Conservation (phyloP, 2,329 filamentous ascomycete genomes). For the Botrytis aclada region DNA sequence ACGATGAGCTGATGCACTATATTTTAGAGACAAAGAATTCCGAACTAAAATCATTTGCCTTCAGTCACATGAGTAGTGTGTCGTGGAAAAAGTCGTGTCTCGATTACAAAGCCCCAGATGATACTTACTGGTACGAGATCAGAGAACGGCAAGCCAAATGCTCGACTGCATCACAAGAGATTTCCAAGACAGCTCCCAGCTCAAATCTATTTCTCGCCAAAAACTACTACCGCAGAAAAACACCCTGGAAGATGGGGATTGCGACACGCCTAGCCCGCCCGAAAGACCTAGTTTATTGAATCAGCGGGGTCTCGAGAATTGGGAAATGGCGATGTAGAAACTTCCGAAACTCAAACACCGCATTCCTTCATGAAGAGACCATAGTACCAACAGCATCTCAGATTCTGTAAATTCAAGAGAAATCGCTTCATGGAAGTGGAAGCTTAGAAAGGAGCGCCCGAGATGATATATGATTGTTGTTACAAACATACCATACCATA, state of each 20-base stretch:
- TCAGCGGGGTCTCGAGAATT: neutral
- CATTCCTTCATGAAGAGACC: neutral
- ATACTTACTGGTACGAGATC: neutral
- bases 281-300: neutral
- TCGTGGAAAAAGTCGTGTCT: neutral
- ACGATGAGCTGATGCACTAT: neutral
- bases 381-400: neutral
- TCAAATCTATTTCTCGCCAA: neutral
- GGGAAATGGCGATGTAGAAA: too few species aligned
- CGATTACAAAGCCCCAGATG: neutral
- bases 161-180: neutral
- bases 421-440: fast-evolving
- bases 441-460: neutral
- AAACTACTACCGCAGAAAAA: neutral
- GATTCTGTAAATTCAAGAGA: neutral
- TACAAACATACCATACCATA: neutral
- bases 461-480: neutral
- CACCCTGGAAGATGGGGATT: neutral
- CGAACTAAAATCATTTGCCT: neutral
- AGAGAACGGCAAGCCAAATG: neutral
- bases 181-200: neutral
- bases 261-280: neutral
- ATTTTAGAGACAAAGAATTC: neutral
- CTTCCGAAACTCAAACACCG: neutral
- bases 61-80: neutral